Base-by-base conservation (phyloP, 1,139 yeast species). In the Dujonia santamariae region DNA sequence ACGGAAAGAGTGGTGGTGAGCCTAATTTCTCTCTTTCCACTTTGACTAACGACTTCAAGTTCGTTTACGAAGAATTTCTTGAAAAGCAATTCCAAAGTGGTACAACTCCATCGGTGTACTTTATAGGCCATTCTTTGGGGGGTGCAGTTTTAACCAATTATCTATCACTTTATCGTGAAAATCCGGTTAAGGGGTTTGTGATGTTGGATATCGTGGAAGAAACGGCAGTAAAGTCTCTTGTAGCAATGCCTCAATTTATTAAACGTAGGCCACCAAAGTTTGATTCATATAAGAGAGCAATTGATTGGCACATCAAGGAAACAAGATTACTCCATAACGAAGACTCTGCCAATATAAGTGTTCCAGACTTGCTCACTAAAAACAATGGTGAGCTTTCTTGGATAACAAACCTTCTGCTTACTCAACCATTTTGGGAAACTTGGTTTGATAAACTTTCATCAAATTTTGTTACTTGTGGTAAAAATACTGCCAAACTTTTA, bases 171-270 rank as follows among this genome's bases (percentile, higher is more conserved):
- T 23, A 22, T 11, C 19, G 18, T n/a, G 34, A 45, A 14, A 31
- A 36, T 6, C 45, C 61, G 36, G 49, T 79, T 2, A 64, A 68
- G 29, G 98, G 97, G 0, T 59, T 92, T 4, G 74, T 77, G 0
- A 78, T 90, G 65, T 59, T 92, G 17, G 99, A 92, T 56, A 94
- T 94, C 2, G 97, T 92, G 3, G 98, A 92, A 52, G 97, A 90
- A 41, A 83, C 92, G 0, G 97, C 97, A 0, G 67, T 84, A 2
- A 72, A 74, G 23, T 79, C 96, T 0, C 61, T 92, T 5, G 50
- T 57, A 4, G 67, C 77, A 3, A 90, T 92, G 87, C 75, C 79
- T 3, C 51, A 56, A 16, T 85, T 85, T 43, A 64, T 92, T 6
- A 53, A 61, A 3, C 63, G 67, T 16, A 63, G 94, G 25, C 97